Base-by-base conservation (phyloP, 192 early-diverging fungal species). In the Coemansia guatemalensis region DNA sequence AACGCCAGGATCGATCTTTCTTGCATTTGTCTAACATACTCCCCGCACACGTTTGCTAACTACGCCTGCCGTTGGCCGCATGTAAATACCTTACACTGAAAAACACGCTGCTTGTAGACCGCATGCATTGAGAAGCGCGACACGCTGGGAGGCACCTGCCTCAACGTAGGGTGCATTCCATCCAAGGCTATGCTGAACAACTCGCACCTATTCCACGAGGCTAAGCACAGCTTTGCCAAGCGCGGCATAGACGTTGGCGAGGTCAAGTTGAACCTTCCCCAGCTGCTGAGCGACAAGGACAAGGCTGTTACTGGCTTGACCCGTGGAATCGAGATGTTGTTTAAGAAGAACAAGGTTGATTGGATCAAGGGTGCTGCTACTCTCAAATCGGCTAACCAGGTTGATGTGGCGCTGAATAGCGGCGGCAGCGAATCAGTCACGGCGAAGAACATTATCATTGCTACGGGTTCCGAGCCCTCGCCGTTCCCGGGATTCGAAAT, bases 91-190 rank as follows among this genome's bases (percentile, higher is more conserved):
- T 59, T 32, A 39, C 53, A 24, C 47, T 61, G n/a, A 7, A 51
- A 32, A 53, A 8, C 29, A 30, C 29, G 29, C 29, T 30, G 29
- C 25, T 48, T 47, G 4, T 86, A 95, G 93, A 93, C 93, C 25
- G 97, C 94, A 22, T 96, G 94, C 74, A 86, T 99, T 58, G 97
- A 99, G 85, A 94, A 91, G 79, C 93, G 96, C 63, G 95, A 95
- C 24, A 63, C 92, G 25, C 86, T 99, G 18, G 97, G 97, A 53
- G 97, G 97, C 50, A 99, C 97, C 32, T 99, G 97, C 81, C 84
- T 99, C 73, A 99, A 99, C 75, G 95, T 98, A 52, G 97, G 97
- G 33, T 99, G 96, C 85, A 99, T 99, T 81, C 97, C 97, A 47
- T 99, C 97, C 60, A 99, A 99, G 85, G 93, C 97, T 50, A 89